Conservation (phyloP, 139 green algal genomes). For the Chlamydomonas sp. region DNA sequence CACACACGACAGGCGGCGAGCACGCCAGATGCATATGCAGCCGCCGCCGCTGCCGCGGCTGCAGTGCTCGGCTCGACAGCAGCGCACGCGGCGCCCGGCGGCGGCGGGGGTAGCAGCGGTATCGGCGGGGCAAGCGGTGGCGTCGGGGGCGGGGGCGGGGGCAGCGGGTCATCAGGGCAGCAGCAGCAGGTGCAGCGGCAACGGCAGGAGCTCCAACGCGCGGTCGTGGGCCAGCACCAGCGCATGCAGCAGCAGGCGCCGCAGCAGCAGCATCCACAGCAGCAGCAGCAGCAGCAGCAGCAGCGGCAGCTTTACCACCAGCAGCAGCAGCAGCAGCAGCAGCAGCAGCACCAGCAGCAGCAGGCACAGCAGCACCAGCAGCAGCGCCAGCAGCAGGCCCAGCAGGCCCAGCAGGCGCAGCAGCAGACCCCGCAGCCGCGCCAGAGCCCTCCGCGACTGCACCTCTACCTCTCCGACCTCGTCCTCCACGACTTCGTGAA, state of each 20-base stretch:
- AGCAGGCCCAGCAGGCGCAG: neutral
- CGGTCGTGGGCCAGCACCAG: no score
- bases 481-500: no score
- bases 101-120: neutral
- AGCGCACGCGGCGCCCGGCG: no score
- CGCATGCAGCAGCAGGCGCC: neutral
- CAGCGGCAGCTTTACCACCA: neutral
- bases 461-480: no score
- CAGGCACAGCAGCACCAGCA: neutral
- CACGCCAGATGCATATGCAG: neutral
- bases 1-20: neutral
- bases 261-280: neutral
- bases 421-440: constrained; percentile 4
- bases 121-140: neutral
- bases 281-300: neutral
- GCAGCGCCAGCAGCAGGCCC: neutral
- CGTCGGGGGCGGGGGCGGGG: neutral
- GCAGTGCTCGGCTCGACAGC: no score
- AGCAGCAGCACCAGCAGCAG: neutral
- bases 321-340: neutral
- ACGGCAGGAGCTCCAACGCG: no score
- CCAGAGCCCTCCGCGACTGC: neutral
- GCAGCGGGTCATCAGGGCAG: neutral
- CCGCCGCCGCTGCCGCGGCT: no score
- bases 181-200: neutral